Base-by-base conservation (phyloP, 352 stramenopile species). In the Phytophthora ohioensis region DNA sequence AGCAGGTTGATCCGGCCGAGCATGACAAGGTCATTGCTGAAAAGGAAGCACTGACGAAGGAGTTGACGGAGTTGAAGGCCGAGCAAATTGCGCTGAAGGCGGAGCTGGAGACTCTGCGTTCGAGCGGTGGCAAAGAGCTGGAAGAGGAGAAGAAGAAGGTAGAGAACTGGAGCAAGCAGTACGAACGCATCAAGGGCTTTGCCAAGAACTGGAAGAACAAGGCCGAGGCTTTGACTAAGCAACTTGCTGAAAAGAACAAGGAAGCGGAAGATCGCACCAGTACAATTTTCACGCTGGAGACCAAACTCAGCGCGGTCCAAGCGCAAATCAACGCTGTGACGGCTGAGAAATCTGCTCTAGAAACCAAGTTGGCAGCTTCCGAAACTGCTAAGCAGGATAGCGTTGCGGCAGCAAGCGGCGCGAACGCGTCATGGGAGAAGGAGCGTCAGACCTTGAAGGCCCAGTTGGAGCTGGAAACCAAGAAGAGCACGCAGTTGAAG, bases 171-270 rank as follows among this genome's bases (percentile, higher is more conserved):
- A 75, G 76, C 45, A 91, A 91, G 63, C 83, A 92, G 67, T 93
- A 93, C 42, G 84, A 93, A 27, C 79, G 81, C 5, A 93, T 95
- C 64, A 92, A 93, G 70, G 79, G 77, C 1, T 95, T 93, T 56
- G 85, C 86, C 2, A 95, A 95, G 75, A 90, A 81, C 38, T 95
- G 87, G 87, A 93, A 95, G 76, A 81, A 78, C 27, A 91, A 93
- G 75, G 82, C 84, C 0, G 85, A 94, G 67, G 60, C 59, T 32
- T 62, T 92, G 42, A 89, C 66, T 5, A 91, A 90, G 67, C 78
- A 89, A 55, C 59, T 92, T 32, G 76, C 69, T 3, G 87, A 94
- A 35, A 93, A 91, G 69, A 85, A 79, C 45, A 91, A 91, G 64
- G 83, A 88, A 55, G 54, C 63, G 1, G 81, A 91, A 5, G 81